A percentile compares a stretch with the other conserved stretches of the same genome.
phyloP scores from a whole-genome alignment of 305 asterid species.

The Striga hermonthica region DNA sequence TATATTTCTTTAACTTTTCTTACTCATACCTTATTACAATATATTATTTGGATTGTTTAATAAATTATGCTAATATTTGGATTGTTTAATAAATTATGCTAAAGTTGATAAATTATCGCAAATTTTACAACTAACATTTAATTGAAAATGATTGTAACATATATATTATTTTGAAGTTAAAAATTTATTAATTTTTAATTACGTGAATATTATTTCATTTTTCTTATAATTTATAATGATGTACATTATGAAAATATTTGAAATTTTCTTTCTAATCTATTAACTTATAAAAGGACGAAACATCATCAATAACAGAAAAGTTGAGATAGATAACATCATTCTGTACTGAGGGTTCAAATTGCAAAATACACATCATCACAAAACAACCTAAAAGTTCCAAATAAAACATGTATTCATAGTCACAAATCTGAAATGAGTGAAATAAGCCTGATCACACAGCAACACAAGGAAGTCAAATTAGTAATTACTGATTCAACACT shows the following conservation, averaged over 20 bases:
- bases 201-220: no score
- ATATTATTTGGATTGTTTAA: no score
- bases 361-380: neutral
- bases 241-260: neutral
- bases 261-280: neutral
- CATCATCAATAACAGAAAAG: neutral
- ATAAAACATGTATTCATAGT: neutral
- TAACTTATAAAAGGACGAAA: neutral
- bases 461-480: constrained; percentile 1
- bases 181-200: no score
- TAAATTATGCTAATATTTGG: no score
- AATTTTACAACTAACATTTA: no score
- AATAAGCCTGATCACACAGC: neutral
- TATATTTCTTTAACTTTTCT: no score
- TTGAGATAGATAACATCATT: neutral
- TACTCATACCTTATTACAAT: no score
- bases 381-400: neutral
- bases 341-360: neutral
- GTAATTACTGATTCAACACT: neutral
- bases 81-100: no score
- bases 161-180: no score
- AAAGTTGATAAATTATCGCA: no score
- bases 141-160: no score
- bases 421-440: neutral
- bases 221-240: no score